Evolutionary conservation across 1,139 yeast species (phyloP).

Genomic region (Geotrichum restrictum): DNA sequence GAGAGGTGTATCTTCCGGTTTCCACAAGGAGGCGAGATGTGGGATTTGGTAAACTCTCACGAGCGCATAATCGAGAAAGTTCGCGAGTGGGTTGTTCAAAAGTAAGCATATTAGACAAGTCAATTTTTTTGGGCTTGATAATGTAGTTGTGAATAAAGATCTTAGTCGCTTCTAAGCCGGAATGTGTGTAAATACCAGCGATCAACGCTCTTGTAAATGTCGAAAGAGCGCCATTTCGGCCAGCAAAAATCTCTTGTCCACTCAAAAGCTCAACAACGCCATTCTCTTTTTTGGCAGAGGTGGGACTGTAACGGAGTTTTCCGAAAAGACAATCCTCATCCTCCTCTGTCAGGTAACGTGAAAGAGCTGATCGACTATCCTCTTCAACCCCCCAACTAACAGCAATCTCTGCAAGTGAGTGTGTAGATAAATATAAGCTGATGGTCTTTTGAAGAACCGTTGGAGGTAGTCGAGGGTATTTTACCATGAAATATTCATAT

Average conservation of each 20-base stretch:
- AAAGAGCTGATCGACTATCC: slow-evolving; percentile 61
- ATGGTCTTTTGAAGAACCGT: slow-evolving; percentile 70
- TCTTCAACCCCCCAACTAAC: slow-evolving; percentile 81
- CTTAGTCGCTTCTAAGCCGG: slow-evolving; percentile 58
- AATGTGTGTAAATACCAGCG: slow-evolving; percentile 43
- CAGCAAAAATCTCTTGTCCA: slow-evolving; percentile 36
- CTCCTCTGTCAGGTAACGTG: slow-evolving; percentile 61
- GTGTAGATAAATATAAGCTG: slow-evolving; percentile 65
- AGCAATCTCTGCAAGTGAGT: slow-evolving; percentile 62
- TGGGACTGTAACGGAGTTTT: slow-evolving; percentile 34
- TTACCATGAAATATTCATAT: slow-evolving; percentile 64
- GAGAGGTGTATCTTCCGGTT: slow-evolving; percentile 80
- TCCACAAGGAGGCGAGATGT: slow-evolving; percentile 83
- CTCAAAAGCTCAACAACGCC: slow-evolving; percentile 42
- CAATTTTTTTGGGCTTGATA: slow-evolving; percentile 66
- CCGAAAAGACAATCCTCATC: slow-evolving; percentile 32
- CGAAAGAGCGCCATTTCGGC: slow-evolving; percentile 44
- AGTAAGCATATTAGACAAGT: slow-evolving; percentile 66
- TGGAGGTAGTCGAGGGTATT: slow-evolving; percentile 87
- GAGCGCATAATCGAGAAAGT: slow-evolving; percentile 69
- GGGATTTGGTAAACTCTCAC: slow-evolving; percentile 73
- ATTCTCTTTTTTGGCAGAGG: slow-evolving; percentile 36
- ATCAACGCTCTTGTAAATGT: slow-evolving; percentile 51
- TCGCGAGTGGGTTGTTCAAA: slow-evolving; percentile 86
- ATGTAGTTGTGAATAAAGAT: slow-evolving; percentile 68